phyloP scores from a whole-genome alignment of 768 basidiomycete genomes.

The Hypsizygus marmoreus region DNA sequence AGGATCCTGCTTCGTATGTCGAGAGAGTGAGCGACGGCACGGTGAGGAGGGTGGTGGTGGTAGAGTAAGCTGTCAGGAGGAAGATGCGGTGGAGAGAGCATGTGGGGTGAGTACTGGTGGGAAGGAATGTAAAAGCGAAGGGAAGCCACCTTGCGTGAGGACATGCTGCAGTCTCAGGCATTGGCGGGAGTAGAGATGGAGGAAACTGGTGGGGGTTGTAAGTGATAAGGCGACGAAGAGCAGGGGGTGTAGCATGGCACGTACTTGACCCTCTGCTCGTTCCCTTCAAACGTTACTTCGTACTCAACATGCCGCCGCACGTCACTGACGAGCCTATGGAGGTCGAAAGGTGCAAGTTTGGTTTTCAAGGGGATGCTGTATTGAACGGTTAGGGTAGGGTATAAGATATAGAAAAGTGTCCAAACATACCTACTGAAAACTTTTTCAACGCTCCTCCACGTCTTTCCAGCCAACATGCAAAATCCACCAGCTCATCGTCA shows the following conservation, averaged over 20 bases:
- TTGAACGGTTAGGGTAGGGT: neutral
- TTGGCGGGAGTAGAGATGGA: slow-evolving; percentile 75
- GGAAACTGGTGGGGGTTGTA: slow-evolving; percentile 48
- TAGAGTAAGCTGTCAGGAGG: slow-evolving; percentile 13
- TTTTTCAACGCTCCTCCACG: slow-evolving; percentile 74
- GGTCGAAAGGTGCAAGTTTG: slow-evolving; percentile 66
- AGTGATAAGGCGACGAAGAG: slow-evolving; percentile 3
- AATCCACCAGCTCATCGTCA: slow-evolving; percentile 93
- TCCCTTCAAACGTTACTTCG: slow-evolving; percentile 63
- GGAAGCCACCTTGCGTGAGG: slow-evolving; percentile 64
- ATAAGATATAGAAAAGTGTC: neutral
- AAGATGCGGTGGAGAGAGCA: slow-evolving; percentile 20
- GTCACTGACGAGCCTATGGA: slow-evolving; percentile 68
- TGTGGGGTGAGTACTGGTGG: slow-evolving; percentile 31
- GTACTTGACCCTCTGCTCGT: slow-evolving; percentile 57
- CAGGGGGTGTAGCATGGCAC: slow-evolving; percentile 21
- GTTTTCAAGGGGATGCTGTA: slow-evolving; percentile 81
- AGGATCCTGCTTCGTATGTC: too few relatives aligned
- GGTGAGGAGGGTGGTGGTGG: slow-evolving; percentile 12
- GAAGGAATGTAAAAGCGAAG: slow-evolving; percentile 25
- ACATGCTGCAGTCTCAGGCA: slow-evolving; percentile 70
- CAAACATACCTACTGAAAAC: slow-evolving; percentile 80
- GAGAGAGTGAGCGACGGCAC: slow-evolving; percentile 20
- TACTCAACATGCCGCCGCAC: slow-evolving; percentile 78
- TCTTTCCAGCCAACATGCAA: slow-evolving; percentile 91